Conservation (phyloP, 1,139 yeast species). For the Candida gigantensis region DNA sequence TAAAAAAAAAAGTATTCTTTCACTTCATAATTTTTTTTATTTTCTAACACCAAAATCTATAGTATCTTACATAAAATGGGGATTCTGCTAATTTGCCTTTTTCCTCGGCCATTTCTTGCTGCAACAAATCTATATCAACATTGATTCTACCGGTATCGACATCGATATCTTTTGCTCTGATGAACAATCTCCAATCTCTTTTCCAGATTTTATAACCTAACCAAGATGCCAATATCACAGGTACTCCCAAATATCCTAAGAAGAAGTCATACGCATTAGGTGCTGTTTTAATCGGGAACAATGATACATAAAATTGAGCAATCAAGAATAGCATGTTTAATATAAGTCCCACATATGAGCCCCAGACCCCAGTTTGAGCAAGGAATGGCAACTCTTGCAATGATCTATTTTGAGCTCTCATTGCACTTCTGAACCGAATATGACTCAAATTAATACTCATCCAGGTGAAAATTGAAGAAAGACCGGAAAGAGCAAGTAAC, state of each 20-base stretch:
- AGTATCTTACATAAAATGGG: conserved; percentile 31
- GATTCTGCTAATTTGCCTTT: conserved; percentile 32
- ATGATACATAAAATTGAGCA: conserved; percentile 46
- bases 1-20: too few species aligned
- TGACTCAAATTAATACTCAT: conserved; percentile 34
- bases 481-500: conserved; percentile 40
- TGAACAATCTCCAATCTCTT: conserved; percentile 31
- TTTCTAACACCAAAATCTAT: conserved; percentile 33
- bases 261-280: conserved; percentile 40
- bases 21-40: neutral
- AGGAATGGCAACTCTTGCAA: conserved; percentile 39
- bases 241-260: conserved; percentile 38
- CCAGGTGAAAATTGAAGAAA: conserved; percentile 40
- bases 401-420: conserved; percentile 30
- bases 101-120: conserved; percentile 44
- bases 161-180: conserved; percentile 41
- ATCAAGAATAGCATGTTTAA: conserved; percentile 33
- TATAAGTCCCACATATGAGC: conserved; percentile 31
- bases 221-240: conserved; percentile 35
- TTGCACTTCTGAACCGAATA: conserved; percentile 39
- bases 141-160: conserved; percentile 44
- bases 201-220: conserved; percentile 43
- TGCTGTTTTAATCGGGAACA: conserved; percentile 37
- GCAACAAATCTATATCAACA: conserved; percentile 41
- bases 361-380: conserved; percentile 39